Evolutionary conservation across 2,329 filamentous ascomycete genomes (phyloP).

Genomic region (Claviceps sorghi): DNA sequence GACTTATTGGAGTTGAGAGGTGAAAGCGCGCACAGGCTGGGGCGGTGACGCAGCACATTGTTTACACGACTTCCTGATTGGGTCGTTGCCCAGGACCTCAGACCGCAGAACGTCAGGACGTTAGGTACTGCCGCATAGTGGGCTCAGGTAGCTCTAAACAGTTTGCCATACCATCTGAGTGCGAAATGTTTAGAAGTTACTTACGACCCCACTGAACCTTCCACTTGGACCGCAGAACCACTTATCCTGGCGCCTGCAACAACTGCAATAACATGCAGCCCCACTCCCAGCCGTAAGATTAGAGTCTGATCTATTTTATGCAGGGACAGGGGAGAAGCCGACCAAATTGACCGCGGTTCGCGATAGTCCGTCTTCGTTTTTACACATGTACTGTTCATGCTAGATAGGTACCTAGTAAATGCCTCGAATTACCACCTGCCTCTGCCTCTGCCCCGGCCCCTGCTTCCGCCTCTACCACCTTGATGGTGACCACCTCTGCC

Average conservation of each 20-base stretch:
- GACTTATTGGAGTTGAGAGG: background rate
- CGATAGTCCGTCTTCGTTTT: no score
- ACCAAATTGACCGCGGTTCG: background rate
- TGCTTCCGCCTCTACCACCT: slow-evolving; percentile 7
- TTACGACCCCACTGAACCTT: no score
- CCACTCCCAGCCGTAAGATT: background rate
- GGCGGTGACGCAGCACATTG: slow-evolving; percentile 4
- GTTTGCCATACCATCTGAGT: no score
- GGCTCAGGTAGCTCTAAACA: no score
- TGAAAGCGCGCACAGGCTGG: background rate
- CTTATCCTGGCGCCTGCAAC: background rate
- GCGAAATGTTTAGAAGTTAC: no score
- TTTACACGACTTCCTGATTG: slow-evolving; percentile 7
- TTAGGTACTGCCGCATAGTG: background rate
- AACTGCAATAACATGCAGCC: background rate
- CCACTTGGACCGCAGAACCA: background rate
- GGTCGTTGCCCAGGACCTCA: slow-evolving; percentile 4
- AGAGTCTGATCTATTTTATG: background rate
- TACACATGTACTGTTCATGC: no score
- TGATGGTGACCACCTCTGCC: slow-evolving; percentile 15
- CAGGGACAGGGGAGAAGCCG: no score
- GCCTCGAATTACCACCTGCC: background rate
- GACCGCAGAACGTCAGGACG: background rate
- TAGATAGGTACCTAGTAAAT: no score
- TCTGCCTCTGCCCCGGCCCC: background rate